phyloP scores from a whole-genome alignment of 768 basidiomycete species.

The Ephemerocybe angulata region DNA sequence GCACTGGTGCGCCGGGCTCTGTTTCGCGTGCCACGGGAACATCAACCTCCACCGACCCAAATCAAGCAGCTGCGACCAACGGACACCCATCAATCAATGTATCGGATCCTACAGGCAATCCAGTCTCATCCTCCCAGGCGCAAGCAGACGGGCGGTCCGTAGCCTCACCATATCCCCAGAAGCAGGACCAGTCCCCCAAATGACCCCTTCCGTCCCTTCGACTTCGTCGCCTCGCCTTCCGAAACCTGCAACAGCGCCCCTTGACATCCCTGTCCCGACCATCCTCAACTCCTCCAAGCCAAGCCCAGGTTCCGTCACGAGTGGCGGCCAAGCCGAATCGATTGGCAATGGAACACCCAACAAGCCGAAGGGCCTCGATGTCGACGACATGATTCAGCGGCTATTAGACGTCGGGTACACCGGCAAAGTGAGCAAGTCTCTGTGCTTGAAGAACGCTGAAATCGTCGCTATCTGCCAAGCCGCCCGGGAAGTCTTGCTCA shows the following conservation, averaged over 20 bases:
- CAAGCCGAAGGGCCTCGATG: constrained; percentile 73
- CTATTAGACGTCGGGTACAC: constrained; percentile 96
- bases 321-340: constrained; percentile 38
- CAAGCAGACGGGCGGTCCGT: constrained; percentile 21
- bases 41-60: constrained; percentile 32
- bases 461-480: constrained; percentile 92
- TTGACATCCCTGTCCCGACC: constrained; percentile 80
- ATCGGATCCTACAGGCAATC: constrained; percentile 39
- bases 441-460: constrained; percentile 94
- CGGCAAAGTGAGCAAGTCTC: constrained; percentile 95
- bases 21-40: constrained; percentile 43
- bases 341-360: constrained; percentile 42
- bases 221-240: constrained; percentile 40
- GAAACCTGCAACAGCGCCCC: constrained; percentile 45
- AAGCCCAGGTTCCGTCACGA: constrained; percentile 49
- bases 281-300: constrained; percentile 66
- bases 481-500: constrained; percentile 93
- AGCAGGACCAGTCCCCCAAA: constrained; percentile 32
- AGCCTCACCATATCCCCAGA: constrained; percentile 37
- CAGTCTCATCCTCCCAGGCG: constrained; percentile 20
- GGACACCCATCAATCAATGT: constrained; percentile 43
- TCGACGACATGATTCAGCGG: constrained; percentile 97
- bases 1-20: constrained; percentile 37
- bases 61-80: constrained; percentile 38
- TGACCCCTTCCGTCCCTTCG: constrained; percentile 35